Evolutionary conservation across 768 basidiomycete genomes (phyloP), one percentile per base, ranked within the genome.

Genomic region (Phanerodontia chrysosporium): DNA sequence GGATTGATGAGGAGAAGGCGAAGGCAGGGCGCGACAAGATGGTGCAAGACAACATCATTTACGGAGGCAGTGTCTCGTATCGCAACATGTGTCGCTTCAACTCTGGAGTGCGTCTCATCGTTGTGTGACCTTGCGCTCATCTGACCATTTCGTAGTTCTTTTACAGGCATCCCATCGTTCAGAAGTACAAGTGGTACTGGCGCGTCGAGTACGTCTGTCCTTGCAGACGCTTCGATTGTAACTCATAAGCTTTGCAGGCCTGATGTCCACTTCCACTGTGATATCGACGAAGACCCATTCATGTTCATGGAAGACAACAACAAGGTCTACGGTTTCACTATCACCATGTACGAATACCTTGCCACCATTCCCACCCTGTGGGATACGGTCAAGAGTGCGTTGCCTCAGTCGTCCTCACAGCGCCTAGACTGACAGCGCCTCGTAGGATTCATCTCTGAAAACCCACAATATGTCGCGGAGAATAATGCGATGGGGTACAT

Each of bases 81-180:
- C 79, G 86, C n/a, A 86, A 88, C 57, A 89, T 90, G 88, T 89
- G 88, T 68, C 77, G 87, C 36, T 90, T 82, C 72, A 86, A 88
- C 69, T 87, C 85, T 1, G 87, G 84, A 1, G 84, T 85, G 62
- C 60, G 80, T 69, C 22, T 14, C 2, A 2, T 24, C 44, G 12
- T 18, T 18, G 2, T 9, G 10, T 25, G 13, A 22, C n/a, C 51
- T 24, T 39, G 27, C 24, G 30, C 29, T 49, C 24, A 49, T 36
- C 32, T 35, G 18, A 49, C 51, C 45, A 9, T 49, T 24, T 14
- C 27, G 9, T 36, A 69, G 67, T 70, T 70, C 76, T 92, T 92
- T 77, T 92, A 83, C 79, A 72, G 77, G 45, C 89, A 92, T 65
- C 80, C 82, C 3, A 71, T 90, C 16, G 71, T 91, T 51, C 77